Base-by-base conservation (phyloP, 1,284 basidiomycete genomes). In the Abortiporus biennis region DNA sequence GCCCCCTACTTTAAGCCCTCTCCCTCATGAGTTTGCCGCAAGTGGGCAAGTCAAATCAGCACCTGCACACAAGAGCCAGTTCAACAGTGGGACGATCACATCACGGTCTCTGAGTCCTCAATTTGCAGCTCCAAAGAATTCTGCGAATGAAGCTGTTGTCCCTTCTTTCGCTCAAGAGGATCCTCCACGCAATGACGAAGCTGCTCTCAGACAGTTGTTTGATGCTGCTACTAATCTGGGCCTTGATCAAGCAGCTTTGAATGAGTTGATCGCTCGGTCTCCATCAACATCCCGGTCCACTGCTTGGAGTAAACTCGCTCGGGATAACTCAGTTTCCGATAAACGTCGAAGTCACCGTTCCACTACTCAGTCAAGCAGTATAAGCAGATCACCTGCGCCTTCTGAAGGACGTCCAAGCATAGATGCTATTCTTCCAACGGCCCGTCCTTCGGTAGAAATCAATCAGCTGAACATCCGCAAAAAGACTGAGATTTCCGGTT, bases 221-320 rank as follows among this genome's bases (percentile, higher is more conserved):
- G 77, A 80, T 56, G 86, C 85, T 23, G 87, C 83, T 3, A 71
- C 68, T 12, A 79, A 77, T 54, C 71, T 90, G 36, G 86, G 85
- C 29, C 68, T 90, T 34, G 83, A 87, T 61, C 78, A 79, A 51
- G 68, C 62, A 20, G 84, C 76, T 32, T 57, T 90, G 46, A 81
- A 77, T 42, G 85, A 81, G 42, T 60, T 90, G 23, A 15, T 89
- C 41, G 70, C 74, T 40, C 80, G 85, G 34, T 85, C 85, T 35
- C 71, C 72, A 19, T 69, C 78, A 9, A 73, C 76, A 15, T 79
- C 84, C 31, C 71, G 69, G 44, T 63, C 68, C 12, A 68, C 69
- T 12, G 67, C 68, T 35, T 70, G 66, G 67, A 65, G 69, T 36
- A 59, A 62, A 49, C 52, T 71, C 20, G 66, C 68, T 13, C 67